Conservation (phyloP, 1,139 yeast species). For the Pneumocystis jirovecii region DNA sequence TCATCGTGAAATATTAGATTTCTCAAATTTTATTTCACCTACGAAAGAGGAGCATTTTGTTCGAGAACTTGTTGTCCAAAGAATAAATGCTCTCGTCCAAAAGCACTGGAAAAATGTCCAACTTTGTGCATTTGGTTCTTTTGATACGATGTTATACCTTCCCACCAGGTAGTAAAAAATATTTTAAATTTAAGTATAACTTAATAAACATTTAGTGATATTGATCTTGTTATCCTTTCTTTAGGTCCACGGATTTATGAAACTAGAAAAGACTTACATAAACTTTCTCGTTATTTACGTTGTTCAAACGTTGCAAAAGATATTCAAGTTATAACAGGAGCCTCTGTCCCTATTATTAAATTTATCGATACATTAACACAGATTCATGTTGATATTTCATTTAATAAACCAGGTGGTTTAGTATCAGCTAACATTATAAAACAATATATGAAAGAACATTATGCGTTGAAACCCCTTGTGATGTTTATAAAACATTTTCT, state of each 20-base stretch:
- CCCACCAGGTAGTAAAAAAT: slow-evolving; percentile 51
- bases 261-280: slow-evolving; percentile 52
- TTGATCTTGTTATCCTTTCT: slow-evolving; percentile 81
- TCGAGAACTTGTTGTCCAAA: slow-evolving; percentile 52
- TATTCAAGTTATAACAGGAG: slow-evolving; percentile 78
- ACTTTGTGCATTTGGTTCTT: slow-evolving; percentile 83
- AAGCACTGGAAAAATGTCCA: slow-evolving; percentile 69
- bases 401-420: slow-evolving; percentile 75
- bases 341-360: slow-evolving; percentile 91
- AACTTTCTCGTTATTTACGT: slow-evolving; percentile 57
- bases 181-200: not conserved
- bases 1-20: slow-evolving; percentile 74
- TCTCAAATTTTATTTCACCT: slow-evolving; percentile 77
- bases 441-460: slow-evolving; percentile 56
- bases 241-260: slow-evolving; percentile 42
- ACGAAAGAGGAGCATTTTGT: slow-evolving; percentile 55
- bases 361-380: slow-evolving; percentile 61
- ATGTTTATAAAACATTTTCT: slow-evolving; percentile 77
- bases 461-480: slow-evolving; percentile 75
- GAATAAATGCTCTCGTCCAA: slow-evolving; percentile 42
- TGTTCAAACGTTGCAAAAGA: slow-evolving; percentile 48
- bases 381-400: slow-evolving; percentile 78
- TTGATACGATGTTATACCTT: slow-evolving; percentile 81
- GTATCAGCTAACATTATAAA: slow-evolving; percentile 72
- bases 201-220: slow-evolving; percentile 33